Evolutionary conservation across 129 eudicot species (phyloP), one percentile per base, ranked within the genome.

Genomic region (Glebionis coronaria): DNA sequence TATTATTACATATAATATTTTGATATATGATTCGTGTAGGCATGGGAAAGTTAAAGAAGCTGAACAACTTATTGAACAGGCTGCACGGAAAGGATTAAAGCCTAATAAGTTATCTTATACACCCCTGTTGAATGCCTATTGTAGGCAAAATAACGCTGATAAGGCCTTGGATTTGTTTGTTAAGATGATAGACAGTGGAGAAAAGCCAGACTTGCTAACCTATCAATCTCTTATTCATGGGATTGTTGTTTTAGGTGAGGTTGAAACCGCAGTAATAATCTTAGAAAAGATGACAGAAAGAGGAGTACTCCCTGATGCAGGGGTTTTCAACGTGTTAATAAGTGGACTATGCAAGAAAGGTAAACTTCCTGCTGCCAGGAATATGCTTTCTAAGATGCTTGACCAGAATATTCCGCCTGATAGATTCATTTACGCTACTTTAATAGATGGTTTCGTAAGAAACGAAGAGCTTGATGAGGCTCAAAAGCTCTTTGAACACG

Each of bases 141-240:
- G 88, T 71, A 79, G 51, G 66, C 84, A 71, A 40, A 82, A 95
- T 5, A 65, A 86, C 64, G 54, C 82, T 19, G 87, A 88, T 55
- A 84, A 67, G 67, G 88, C 95, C 40, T 86, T 80, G 10, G 45
- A 72, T 51, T 70, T 93, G 78, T 73, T 93, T 23, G 65, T 82
- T 58, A 77, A 82, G 78, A 88, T 86, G 88, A 82, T 79, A 5
- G 71, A 84, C 35, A 62, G 73, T 28, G 95, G 98, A 31, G 84
- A 82, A 70, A 88, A 69, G 56, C 90, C 88, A 13, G 97, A 93
- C 63, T 57, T 88, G 16, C 73, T 79, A 74, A 86, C 90, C 6
- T 88, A 88, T 68, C 90, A 82, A 56, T 86, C 96, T 55, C 87
- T 93, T 54, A 68, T 86, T 29, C 95, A 93, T 57, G 95, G 98